These are phyloP conservation scores for Exophiala phaeomuriformis DNA, from an alignment of 2,329 filamentous ascomycete species.

Conservation along the genomic window DNA sequence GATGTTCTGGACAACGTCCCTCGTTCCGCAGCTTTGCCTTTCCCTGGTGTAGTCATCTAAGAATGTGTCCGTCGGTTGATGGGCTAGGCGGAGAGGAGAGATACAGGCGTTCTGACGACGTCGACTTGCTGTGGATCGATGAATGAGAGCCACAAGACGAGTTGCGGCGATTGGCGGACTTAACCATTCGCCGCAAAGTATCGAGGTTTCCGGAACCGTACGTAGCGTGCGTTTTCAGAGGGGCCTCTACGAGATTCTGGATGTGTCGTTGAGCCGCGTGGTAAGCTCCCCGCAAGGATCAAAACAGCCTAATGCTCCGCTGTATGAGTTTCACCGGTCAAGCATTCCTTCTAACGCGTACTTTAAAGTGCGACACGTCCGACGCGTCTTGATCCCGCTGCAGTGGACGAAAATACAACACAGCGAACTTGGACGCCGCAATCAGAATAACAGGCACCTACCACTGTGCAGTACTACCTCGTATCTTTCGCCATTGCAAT, in stretches of 20 bases:
- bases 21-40: slow-evolving; percentile 20
- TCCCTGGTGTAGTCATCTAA: slow-evolving; percentile 26
- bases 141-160: neutral
- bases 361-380: slow-evolving; percentile 1
- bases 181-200: neutral
- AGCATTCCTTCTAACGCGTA: neutral
- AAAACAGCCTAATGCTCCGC: neutral
- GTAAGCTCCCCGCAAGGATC: too few relatives aligned
- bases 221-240: too few relatives aligned
- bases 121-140: neutral
- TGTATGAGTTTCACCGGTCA: neutral
- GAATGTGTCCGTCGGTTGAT: neutral
- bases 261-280: too few relatives aligned
- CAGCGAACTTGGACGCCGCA: neutral
- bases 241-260: too few relatives aligned
- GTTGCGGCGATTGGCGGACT: slow-evolving; percentile 9
- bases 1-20: slow-evolving; percentile 12
- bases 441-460: too few relatives aligned
- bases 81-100: slow-evolving; percentile 2
- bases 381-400: neutral
- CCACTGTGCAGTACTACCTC: too few relatives aligned
- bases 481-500: too few relatives aligned
- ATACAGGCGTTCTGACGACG: slow-evolving; percentile 7
- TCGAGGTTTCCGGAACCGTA: neutral
- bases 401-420: neutral